phyloP scores from a whole-genome alignment of 371 early-diverging fungal genomes.

The Rhizomucor miehei region DNA sequence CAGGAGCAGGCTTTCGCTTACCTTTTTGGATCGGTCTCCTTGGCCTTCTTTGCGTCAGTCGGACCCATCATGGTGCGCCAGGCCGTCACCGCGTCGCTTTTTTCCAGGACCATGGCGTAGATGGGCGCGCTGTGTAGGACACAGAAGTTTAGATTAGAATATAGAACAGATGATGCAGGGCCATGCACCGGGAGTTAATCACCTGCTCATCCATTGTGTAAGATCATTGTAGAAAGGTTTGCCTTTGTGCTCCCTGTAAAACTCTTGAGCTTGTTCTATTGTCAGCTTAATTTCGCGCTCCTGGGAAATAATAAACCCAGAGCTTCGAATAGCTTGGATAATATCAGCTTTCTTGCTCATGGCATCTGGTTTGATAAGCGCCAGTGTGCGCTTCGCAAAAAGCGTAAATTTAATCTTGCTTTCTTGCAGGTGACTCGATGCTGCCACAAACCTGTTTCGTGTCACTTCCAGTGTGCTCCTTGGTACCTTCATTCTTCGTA shows the following conservation, averaged over 20 bases:
- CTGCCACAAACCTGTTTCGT: too few species aligned
- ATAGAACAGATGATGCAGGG: background rate
- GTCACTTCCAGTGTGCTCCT: too few species aligned
- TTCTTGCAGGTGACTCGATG: too few species aligned
- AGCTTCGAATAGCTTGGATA: conserved; percentile 45
- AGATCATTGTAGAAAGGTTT: conserved; percentile 69
- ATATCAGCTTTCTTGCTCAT: conserved; percentile 54
- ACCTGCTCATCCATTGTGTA: conserved; percentile 73
- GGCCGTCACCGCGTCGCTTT: conserved; percentile 55
- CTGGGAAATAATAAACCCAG: conserved; percentile 59
- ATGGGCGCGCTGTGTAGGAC: conserved; percentile 60
- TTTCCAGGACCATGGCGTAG: conserved; percentile 64
- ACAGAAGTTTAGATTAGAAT: background rate
- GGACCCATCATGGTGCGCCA: conserved; percentile 79
- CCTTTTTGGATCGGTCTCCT: conserved; percentile 52
- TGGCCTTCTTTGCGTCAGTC: conserved; percentile 66
- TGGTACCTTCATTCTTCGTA: background rate
- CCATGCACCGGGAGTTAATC: conserved; percentile 2
- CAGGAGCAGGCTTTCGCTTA: conserved; percentile 9
- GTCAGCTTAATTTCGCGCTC: conserved; percentile 56
- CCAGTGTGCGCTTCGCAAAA: conserved; percentile 14
- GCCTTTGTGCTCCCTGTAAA: conserved; percentile 73
- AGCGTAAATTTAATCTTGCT: too few species aligned
- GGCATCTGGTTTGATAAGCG: conserved; percentile 40
- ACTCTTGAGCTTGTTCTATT: conserved; percentile 48